Evolutionary conservation across 2,329 filamentous ascomycete species (phyloP).

Genomic region (Lachnellula suecica): DNA sequence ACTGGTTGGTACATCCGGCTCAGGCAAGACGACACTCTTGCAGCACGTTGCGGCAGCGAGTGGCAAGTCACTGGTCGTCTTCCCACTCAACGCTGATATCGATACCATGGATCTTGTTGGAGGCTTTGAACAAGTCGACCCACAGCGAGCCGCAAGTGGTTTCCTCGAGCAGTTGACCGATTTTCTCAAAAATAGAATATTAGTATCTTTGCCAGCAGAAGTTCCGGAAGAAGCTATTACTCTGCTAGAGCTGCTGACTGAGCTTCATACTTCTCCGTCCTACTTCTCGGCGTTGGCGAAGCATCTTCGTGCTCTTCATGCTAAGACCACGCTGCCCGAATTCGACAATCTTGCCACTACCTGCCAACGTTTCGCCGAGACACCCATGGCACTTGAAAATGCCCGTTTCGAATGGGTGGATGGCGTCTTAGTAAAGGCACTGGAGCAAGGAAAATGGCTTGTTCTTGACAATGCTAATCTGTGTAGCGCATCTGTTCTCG

Average conservation of each 20-base stretch:
- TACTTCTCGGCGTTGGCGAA: conserved; percentile 31
- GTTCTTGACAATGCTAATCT: conserved; percentile 97
- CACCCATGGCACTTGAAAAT: conserved; percentile 60
- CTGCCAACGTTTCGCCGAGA: conserved; percentile 44
- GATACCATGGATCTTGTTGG: conserved; percentile 97
- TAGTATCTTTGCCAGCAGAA: conserved; percentile 46
- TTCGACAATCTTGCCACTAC: conserved; percentile 24
- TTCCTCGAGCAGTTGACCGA: conserved; percentile 52
- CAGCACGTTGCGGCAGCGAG: conserved; percentile 76
- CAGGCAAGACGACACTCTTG: conserved; percentile 81
- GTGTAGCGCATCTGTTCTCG: conserved; percentile 91
- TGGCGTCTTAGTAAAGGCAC: conserved; percentile 83
- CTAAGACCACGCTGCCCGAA: conserved; percentile 41
- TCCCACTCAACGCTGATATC: conserved; percentile 90
- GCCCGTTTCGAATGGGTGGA: conserved; percentile 96
- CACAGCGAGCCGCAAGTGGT: conserved; percentile 68
- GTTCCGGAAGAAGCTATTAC: conserved; percentile 48
- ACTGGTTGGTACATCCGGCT: conserved; percentile 79
- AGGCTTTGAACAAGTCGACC: conserved; percentile 92
- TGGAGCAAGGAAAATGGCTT: conserved; percentile 86
- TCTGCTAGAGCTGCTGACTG: conserved; percentile 50
- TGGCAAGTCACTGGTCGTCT: conserved; percentile 75
- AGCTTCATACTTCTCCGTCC: conserved; percentile 12
- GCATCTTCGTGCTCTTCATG: conserved; percentile 29
- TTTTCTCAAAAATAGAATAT: conserved; percentile 51